These are phyloP conservation scores for Trichoderma parareesei DNA, from an alignment of 495 filamentous ascomycete genomes.

Conservation along the genomic window DNA sequence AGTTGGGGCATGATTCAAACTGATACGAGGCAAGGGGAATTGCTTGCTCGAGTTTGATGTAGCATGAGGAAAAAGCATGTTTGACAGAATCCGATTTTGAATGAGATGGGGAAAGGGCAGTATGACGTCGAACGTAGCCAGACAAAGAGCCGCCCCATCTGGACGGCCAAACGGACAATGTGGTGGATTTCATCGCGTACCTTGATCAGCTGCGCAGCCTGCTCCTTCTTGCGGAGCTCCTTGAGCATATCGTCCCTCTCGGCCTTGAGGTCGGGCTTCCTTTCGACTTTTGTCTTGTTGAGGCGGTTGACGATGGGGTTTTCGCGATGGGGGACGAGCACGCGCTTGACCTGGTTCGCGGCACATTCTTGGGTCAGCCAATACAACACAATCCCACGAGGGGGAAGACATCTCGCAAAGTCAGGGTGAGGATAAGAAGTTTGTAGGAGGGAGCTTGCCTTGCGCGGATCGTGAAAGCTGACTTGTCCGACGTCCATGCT, in stretches of 20 bases:
- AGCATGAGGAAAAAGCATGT: no score
- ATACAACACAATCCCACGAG: no score
- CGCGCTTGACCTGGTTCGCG: conserved; percentile 55
- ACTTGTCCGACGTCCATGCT: conserved; percentile 94
- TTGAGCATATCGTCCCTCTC: conserved; percentile 71
- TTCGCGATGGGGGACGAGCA: conserved; percentile 66
- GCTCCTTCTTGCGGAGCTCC: conserved; percentile 59
- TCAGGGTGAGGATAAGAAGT: no score
- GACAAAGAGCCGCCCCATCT: no score
- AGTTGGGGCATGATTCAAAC: not conserved
- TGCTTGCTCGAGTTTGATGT: no score
- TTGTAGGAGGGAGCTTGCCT: conserved; percentile 20
- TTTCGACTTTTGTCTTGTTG: conserved; percentile 88
- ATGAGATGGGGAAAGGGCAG: no score
- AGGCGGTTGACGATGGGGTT: conserved; percentile 91
- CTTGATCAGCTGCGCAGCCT: conserved; percentile 55
- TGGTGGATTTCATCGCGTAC: conserved; percentile 30
- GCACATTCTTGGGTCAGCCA: not conserved
- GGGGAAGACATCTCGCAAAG: no score
- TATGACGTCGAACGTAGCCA: no score
- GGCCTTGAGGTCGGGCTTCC: conserved; percentile 67
- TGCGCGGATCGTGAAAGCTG: conserved; percentile 83
- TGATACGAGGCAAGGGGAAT: not conserved
- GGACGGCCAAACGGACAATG: no score
- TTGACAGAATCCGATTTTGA: no score